These are phyloP conservation scores for Smithsoniella earleae DNA, from an alignment of 163 green algal genomes.

Conservation along the genomic window DNA sequence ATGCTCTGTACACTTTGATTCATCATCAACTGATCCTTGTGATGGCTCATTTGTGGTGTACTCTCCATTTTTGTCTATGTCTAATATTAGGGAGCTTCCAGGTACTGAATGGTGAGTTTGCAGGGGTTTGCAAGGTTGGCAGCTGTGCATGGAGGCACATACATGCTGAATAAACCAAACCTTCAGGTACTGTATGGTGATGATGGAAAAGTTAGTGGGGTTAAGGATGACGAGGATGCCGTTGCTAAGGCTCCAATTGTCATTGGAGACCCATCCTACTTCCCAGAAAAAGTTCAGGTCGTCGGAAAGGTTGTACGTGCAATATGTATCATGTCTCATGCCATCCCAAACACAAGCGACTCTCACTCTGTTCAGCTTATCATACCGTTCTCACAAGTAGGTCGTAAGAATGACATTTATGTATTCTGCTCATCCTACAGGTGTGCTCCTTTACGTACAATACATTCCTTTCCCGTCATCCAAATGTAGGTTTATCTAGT, in stretches of 20 bases:
- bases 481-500: background rate
- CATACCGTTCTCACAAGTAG: conserved; percentile 89
- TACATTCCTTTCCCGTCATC: background rate
- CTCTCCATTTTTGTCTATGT: too few species aligned
- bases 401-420: conserved; percentile 90
- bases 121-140: conserved; percentile 92
- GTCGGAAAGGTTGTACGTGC: conserved; percentile 75
- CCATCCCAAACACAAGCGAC: conserved; percentile 91
- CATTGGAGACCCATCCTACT: conserved; percentile 92
- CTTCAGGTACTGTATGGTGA: conserved; percentile 72
- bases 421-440: conserved; percentile 94
- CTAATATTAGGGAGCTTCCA: too few species aligned
- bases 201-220: conserved; percentile 64
- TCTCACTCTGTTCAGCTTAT: conserved; percentile 87
- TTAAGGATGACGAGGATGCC: conserved; percentile 74
- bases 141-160: conserved; percentile 95
- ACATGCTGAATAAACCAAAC: conserved; percentile 89
- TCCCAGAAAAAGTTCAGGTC: conserved; percentile 61
- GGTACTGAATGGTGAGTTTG: too few species aligned
- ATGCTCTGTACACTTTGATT: too few species aligned
- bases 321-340: conserved; percentile 89
- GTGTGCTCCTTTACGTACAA: too few species aligned
- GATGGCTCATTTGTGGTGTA: too few species aligned
- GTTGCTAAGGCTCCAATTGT: conserved; percentile 58
- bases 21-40: too few species aligned